phyloP scores from a whole-genome alignment of 345 rosid genomes.

The Boechera divaricarpa region DNA sequence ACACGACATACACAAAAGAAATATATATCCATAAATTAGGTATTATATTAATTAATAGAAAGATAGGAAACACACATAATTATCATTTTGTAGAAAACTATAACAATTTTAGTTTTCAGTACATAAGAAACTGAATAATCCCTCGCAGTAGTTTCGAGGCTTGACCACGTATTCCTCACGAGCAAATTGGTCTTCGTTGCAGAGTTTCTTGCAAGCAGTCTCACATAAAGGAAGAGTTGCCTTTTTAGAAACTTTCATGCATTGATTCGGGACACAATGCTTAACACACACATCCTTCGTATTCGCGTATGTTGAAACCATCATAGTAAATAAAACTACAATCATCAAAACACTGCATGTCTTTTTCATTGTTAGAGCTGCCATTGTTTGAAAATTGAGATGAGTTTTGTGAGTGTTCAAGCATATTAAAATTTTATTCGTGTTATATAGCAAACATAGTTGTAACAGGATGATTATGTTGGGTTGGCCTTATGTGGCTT shows the following conservation, averaged over 20 bases:
- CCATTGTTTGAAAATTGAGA: neutral
- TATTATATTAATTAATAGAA: too few relatives aligned
- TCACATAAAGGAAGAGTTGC: neutral
- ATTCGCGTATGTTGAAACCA: constrained; percentile 1
- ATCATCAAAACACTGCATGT: constrained; percentile 1
- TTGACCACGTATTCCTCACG: neutral
- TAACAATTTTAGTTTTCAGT: too few relatives aligned
- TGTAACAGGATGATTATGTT: neutral
- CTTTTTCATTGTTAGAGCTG: neutral
- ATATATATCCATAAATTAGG: too few relatives aligned
- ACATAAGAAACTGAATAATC: neutral
- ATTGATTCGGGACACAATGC: constrained; percentile 9
- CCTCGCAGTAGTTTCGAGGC: neutral
- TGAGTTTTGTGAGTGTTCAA: neutral
- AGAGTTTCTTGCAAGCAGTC: constrained; percentile 1
- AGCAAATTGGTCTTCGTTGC: neutral
- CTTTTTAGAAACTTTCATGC: neutral
- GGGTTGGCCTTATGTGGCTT: neutral
- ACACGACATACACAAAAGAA: too few relatives aligned
- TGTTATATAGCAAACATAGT: neutral
- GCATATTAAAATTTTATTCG: neutral
- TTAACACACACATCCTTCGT: neutral
- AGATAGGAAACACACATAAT: too few relatives aligned
- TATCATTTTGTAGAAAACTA: too few relatives aligned
- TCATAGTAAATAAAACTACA: constrained; percentile 14